Evolutionary conservation across 176 grass and related monocot species (phyloP).

Genomic region (Musa schizocarpa): DNA sequence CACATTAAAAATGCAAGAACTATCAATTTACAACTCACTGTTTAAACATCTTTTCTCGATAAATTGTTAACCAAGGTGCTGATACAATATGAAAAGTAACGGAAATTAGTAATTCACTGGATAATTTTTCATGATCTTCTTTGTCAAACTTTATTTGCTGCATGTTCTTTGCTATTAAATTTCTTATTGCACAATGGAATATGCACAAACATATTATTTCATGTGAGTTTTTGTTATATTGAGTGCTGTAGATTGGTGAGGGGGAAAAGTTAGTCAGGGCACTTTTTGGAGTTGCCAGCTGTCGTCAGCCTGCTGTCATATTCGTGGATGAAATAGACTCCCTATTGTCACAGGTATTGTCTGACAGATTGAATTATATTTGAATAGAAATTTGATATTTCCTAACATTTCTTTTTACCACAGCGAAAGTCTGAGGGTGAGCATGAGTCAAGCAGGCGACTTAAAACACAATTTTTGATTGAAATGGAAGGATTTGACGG

Average conservation of each 20-base stretch:
- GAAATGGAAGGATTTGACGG: conserved; percentile 97
- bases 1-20: no score
- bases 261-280: conserved; percentile 93
- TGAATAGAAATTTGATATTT: neutral
- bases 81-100: no score
- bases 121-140: no score
- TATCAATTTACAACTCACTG: no score
- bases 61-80: no score
- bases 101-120: no score
- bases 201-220: neutral
- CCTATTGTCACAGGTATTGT: conserved; percentile 73
- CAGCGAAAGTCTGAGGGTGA: conserved; percentile 97
- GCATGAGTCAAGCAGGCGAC: conserved; percentile 95
- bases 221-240: neutral
- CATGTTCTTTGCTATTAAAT: neutral
- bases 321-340: conserved; percentile 98
- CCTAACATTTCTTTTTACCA: neutral
- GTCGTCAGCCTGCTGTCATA: conserved; percentile 94
- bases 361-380: neutral
- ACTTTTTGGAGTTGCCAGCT: conserved; percentile 89
- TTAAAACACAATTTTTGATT: conserved; percentile 98
- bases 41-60: no score
- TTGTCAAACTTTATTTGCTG: no score
- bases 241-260: conserved; percentile 73
- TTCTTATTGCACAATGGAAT: neutral